Conservation (phyloP, 306 rosid species). For the Ormosia semicastrata region DNA sequence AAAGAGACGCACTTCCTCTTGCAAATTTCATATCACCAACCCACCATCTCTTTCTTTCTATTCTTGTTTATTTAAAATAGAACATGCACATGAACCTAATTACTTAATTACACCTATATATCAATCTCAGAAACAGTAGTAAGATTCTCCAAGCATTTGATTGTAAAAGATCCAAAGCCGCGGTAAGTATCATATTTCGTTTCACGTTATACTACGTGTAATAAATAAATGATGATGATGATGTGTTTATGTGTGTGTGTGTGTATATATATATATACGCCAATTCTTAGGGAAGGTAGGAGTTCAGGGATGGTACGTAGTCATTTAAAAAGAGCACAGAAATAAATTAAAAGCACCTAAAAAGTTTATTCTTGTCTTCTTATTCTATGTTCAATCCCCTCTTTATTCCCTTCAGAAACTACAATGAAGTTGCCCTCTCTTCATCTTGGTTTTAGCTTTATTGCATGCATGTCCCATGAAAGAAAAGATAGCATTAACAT, state of each 20-base stretch:
- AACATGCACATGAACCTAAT: slow-evolving; percentile 6
- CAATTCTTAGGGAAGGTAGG: slow-evolving; percentile 9
- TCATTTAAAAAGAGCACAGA: slow-evolving; percentile 36
- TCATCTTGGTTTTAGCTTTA: slow-evolving; percentile 49
- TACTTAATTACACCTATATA: not conserved
- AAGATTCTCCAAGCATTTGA: slow-evolving; percentile 25
- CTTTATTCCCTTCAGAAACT: slow-evolving; percentile 61
- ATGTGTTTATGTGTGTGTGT: not conserved
- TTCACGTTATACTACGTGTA: not conserved
- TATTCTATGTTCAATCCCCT: slow-evolving; percentile 37
- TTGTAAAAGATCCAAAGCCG: not conserved
- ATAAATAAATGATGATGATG: not conserved
- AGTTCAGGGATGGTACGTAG: slow-evolving; percentile 24
- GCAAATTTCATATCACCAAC: slow-evolving; percentile 30
- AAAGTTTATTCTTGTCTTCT: slow-evolving; percentile 92
- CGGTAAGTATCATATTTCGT: not conserved
- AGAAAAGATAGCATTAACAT: slow-evolving; percentile 51
- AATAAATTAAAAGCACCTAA: slow-evolving; percentile 28
- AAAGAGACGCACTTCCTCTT: slow-evolving; percentile 37
- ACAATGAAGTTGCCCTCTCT: slow-evolving; percentile 55
- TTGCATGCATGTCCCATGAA: slow-evolving; percentile 74
- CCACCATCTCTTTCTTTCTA: slow-evolving; percentile 29
- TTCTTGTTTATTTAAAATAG: slow-evolving; percentile 18
- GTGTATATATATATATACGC: not conserved
- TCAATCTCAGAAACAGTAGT: slow-evolving; percentile 12